Percentiles rank a stretch among this genome's conserved stretches.
These are phyloP conservation scores for Hyaloperonospora brassicae DNA, from an alignment of 352 stramenopile genomes.

Conservation along the genomic window DNA sequence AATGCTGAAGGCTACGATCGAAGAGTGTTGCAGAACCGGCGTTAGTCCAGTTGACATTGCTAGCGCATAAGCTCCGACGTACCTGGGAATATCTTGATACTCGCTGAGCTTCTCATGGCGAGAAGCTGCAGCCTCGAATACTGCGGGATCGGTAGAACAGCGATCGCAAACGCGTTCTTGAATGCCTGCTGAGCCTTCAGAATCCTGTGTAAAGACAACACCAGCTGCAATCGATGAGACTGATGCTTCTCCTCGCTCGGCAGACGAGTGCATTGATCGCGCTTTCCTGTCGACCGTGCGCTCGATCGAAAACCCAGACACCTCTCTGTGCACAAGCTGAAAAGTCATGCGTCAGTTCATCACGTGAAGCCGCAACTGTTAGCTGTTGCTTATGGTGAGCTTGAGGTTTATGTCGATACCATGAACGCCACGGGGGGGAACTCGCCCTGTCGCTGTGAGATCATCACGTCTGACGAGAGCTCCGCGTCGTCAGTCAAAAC, in stretches of 20 bases:
- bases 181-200: conserved; percentile 57
- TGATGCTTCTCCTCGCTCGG: background rate
- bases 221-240: background rate
- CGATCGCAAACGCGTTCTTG: conserved; percentile 41
- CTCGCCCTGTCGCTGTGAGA: conserved; percentile 58
- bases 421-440: conserved; percentile 68
- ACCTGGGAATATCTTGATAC: conserved; percentile 43
- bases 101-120: conserved; percentile 30
- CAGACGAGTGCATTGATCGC: background rate
- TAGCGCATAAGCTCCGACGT: conserved; percentile 7
- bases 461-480: conserved; percentile 51
- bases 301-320: conserved; percentile 25
- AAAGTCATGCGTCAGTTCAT: conserved; percentile 1
- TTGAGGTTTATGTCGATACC: conserved; percentile 14
- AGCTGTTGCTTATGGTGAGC: background rate
- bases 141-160: conserved; percentile 36
- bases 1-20: conserved; percentile 26
- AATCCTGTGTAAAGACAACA: conserved; percentile 20
- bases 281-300: conserved; percentile 38
- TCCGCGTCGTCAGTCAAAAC: background rate
- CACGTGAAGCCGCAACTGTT: background rate
- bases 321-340: conserved; percentile 39
- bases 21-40: background rate
- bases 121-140: conserved; percentile 42
- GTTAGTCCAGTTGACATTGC: conserved; percentile 1